phyloP scores from a whole-genome alignment of 441 rosid genomes.

The Dalechampia spathulata region DNA sequence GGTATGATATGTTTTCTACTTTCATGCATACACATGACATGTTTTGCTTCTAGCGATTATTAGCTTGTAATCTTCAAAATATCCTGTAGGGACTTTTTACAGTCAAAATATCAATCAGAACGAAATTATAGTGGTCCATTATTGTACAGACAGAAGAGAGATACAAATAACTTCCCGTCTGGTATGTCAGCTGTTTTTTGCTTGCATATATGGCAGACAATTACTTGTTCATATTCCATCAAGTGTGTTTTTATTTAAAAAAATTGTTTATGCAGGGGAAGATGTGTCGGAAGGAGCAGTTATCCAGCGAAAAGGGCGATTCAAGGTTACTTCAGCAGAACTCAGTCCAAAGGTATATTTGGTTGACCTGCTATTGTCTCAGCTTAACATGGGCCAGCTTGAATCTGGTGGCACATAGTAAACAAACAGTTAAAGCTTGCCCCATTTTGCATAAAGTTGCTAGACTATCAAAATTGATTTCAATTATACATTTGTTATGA shows the following conservation, averaged over 20 bases:
- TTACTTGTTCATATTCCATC: slow-evolving; percentile 2
- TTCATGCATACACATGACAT: background rate
- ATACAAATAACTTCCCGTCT: slow-evolving; percentile 43
- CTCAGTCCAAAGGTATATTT: slow-evolving; percentile 76
- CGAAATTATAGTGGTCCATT: slow-evolving; percentile 78
- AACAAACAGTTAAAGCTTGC: background rate
- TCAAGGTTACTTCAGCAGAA: slow-evolving; percentile 87
- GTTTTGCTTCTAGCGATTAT: background rate
- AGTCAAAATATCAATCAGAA: slow-evolving; percentile 55
- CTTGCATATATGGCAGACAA: background rate
- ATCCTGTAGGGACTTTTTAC: slow-evolving; percentile 56
- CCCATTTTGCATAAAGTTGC: background rate
- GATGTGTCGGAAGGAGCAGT: slow-evolving; percentile 72
- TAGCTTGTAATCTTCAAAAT: slow-evolving; percentile 16
- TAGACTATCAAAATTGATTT: background rate
- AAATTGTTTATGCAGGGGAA: slow-evolving; percentile 37
- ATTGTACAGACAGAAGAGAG: slow-evolving; percentile 56
- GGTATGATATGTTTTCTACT: background rate
- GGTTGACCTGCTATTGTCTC: slow-evolving; percentile 8
- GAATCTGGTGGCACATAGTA: background rate
- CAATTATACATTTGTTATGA: background rate
- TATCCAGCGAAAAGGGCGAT: slow-evolving; percentile 79
- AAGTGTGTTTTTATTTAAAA: slow-evolving; percentile 3
- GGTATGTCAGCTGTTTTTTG: slow-evolving; percentile 28
- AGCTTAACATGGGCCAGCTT: background rate